Percentiles rank a stretch among this genome's conserved stretches.
Conservation (phyloP, 2,329 filamentous ascomycete species). For the Stachybotrys elegans region DNA sequence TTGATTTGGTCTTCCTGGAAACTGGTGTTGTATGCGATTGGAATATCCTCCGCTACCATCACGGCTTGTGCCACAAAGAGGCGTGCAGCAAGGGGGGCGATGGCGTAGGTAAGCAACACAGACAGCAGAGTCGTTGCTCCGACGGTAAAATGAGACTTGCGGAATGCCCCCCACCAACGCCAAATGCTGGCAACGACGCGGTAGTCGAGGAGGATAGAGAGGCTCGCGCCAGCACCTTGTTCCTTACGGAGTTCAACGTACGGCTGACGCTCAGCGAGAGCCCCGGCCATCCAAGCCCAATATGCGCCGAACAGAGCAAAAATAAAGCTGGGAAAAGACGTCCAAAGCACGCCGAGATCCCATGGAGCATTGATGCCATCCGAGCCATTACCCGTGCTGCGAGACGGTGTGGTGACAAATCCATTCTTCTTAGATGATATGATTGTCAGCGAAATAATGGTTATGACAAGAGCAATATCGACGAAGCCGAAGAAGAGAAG, state of each 20-base stretch:
- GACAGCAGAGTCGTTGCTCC: conserved; percentile 9
- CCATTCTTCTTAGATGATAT: conserved; percentile 6
- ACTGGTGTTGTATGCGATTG: conserved; percentile 4
- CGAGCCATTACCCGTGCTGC: not conserved
- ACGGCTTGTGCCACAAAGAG: conserved; percentile 10
- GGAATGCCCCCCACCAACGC: conserved; percentile 11
- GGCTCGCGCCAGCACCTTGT: conserved; percentile 4
- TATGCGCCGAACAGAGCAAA: conserved; percentile 9
- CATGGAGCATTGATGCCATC: conserved; percentile 3
- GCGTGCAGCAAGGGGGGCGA: conserved; percentile 10
- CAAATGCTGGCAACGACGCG: conserved; percentile 5
- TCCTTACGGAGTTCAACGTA: conserved; percentile 10
- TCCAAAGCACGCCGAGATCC: conserved; percentile 10
- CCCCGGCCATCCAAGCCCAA: conserved; percentile 10
- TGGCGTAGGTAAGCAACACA: conserved; percentile 7
- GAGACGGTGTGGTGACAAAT: conserved; percentile 7
- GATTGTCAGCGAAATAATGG: conserved; percentile 6
- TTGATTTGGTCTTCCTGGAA: conserved; percentile 5
- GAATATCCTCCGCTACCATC: not conserved
- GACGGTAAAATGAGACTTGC: conserved; percentile 7
- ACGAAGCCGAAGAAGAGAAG: conserved; percentile 6
- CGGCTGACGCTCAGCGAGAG: conserved; percentile 11
- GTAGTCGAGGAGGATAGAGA: conserved; percentile 10
- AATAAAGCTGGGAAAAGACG: conserved; percentile 8
- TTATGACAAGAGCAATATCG: conserved; percentile 6